Base-by-base conservation (phyloP, 1,284 basidiomycete species). In the Ceratobasidium sp. region DNA sequence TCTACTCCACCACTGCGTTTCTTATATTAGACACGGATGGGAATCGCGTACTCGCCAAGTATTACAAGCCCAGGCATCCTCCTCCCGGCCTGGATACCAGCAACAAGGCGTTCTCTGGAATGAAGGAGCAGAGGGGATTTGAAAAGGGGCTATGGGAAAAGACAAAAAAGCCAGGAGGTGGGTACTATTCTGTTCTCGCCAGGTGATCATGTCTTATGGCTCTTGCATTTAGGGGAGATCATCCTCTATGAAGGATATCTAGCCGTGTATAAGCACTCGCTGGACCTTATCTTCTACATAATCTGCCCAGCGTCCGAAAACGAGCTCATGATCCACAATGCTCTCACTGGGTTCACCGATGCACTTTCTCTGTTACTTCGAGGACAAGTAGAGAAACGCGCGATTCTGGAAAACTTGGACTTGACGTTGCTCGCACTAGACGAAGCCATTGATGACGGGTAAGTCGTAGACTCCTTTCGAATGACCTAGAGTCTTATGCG, bases 371-470 rank as follows among this genome's bases (percentile, higher is more conserved):
- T 97, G 77, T 85, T 99, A 36, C 85, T 99, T 34, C 87, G 95
- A 50, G 94, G 95, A 79, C 92, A 96, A 78, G 88, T 99, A 30
- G 97, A 99, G 85, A 99, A 98, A 85, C 87, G 96, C 14, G 93
- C 92, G 18, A 90, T 99, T 53, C 83, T 99, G 71, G 97, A 99
- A 83, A 98, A 96, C 81, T 82, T 99, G 67, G 97, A 99, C 82
- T 79, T 99, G 74, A 93, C 98, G 4, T 84, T 98, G 64, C 84
- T 99, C 18, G 97, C 96, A 75, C 83, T 98, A 57, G 97, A 99
- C 82, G 97, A 99, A 84, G 96, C 95, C 5, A 89, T 99, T 67
- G 97, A 99, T 81, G 96, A 99, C 79, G 97, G 96, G 96, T 97
- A 79, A 78, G 91, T 45, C 43, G 18, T 86, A 55, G 34, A 6